These are phyloP conservation scores for Euphrasia arctica DNA, from an alignment of 305 asterid species.

Conservation along the genomic window DNA sequence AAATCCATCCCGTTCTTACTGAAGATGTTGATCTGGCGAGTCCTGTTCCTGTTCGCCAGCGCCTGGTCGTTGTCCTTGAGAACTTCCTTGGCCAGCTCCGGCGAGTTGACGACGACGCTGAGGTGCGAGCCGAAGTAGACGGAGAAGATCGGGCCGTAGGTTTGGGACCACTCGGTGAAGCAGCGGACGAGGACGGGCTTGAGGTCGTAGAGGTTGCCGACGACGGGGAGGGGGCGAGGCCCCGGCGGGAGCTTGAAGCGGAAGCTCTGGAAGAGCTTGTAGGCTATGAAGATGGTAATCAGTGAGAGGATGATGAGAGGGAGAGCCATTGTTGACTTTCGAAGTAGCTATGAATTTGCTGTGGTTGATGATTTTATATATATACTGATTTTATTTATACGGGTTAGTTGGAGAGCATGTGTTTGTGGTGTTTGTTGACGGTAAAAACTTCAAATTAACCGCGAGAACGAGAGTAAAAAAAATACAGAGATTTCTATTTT, in stretches of 20 bases:
- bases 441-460: no score
- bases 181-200: conserved; percentile 51
- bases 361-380: neutral
- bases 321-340: conserved; percentile 33
- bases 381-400: no score
- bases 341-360: neutral
- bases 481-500: no score
- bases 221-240: conserved; percentile 48
- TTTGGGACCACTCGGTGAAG: conserved; percentile 51
- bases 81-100: conserved; percentile 47
- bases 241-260: conserved; percentile 57
- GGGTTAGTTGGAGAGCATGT: no score
- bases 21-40: conserved; percentile 34
- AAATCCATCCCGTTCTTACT: conserved; percentile 56
- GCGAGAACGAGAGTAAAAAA: no score
- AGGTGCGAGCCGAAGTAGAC: conserved; percentile 47
- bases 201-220: conserved; percentile 53
- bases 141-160: conserved; percentile 52
- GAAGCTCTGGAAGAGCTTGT: conserved; percentile 38
- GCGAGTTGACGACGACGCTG: conserved; percentile 40
- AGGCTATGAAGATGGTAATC: conserved; percentile 31
- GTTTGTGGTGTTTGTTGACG: no score
- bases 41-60: conserved; percentile 50
- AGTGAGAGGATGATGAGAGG: conserved; percentile 25
- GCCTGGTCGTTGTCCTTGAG: conserved; percentile 49